Conservation (phyloP, 805 yeast genomes). For the Myxozyma sirexii region DNA sequence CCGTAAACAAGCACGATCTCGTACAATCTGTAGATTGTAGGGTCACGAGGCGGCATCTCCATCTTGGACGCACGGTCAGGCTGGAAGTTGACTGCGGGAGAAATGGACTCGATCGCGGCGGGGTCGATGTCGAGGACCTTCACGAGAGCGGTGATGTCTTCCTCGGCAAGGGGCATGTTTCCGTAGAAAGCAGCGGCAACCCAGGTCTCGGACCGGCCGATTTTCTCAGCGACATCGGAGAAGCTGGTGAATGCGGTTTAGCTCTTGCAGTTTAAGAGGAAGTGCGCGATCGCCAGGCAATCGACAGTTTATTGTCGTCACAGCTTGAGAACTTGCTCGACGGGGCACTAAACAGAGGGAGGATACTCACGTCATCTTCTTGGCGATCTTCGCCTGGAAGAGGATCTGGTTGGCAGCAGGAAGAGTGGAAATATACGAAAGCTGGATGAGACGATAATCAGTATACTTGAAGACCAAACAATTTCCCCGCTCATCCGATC, state of each 20-base stretch:
- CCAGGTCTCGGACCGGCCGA: conserved; percentile 35
- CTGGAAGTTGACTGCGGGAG: conserved; percentile 30
- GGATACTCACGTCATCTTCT: conserved; percentile 27
- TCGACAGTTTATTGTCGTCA: too few species aligned
- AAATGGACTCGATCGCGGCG: conserved; percentile 16
- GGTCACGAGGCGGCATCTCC: conserved; percentile 32
- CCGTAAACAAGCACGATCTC: conserved; percentile 36
- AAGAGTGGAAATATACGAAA: conserved; percentile 29
- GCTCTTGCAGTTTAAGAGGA: too few species aligned
- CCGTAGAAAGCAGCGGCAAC: conserved; percentile 36
- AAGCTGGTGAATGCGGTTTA: too few species aligned
- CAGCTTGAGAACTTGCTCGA: too few species aligned
- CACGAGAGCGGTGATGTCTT: conserved; percentile 24
- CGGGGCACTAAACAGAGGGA: too few species aligned
- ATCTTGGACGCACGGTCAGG: conserved; percentile 29
- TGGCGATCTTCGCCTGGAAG: conserved; percentile 34
- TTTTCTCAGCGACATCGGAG: conserved; percentile 31
- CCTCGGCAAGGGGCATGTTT: conserved; percentile 35
- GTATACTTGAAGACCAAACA: not conserved
- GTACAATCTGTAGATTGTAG: conserved; percentile 33
- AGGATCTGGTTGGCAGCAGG: conserved; percentile 34
- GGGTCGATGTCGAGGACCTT: conserved; percentile 32
- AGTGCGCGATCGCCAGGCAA: not conserved
- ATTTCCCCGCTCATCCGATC: too few species aligned
- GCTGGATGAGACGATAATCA: conserved; percentile 10